These are phyloP conservation scores for Theileria orientalis DNA, from an alignment of 169 alveolate genomes.

Conservation along the genomic window DNA sequence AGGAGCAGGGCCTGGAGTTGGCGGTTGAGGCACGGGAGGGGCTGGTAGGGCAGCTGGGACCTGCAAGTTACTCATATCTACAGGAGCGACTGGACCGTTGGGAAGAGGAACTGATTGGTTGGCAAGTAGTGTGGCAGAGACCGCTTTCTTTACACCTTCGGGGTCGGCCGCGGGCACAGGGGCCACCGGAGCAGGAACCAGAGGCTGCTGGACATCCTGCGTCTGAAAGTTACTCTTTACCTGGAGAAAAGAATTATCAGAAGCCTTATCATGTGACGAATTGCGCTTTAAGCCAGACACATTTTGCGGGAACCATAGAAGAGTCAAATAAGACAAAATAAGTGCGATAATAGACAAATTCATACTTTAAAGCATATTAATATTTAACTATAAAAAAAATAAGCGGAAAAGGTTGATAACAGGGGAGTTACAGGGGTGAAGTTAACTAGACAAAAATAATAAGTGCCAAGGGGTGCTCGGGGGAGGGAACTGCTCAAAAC, in stretches of 20 bases:
- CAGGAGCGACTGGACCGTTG: conserved; percentile 6
- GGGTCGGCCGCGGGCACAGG: background rate
- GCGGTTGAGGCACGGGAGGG: background rate
- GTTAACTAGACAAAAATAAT: background rate
- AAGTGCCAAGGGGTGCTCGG: conserved; percentile 6
- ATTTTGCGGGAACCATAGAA: background rate
- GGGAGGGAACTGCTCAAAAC: background rate
- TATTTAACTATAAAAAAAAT: background rate
- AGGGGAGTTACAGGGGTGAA: background rate
- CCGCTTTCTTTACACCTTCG: conserved; percentile 7
- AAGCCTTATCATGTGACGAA: background rate
- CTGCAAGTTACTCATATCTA: background rate
- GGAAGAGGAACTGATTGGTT: background rate
- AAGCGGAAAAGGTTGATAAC: background rate
- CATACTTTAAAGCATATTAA: conserved; percentile 1
- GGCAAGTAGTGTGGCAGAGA: background rate
- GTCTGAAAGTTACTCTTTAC: background rate
- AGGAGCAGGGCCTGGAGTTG: background rate
- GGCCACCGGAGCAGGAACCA: background rate
- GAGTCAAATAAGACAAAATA: background rate
- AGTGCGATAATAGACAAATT: background rate
- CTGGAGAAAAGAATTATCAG: conserved; percentile 3
- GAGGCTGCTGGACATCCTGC: background rate
- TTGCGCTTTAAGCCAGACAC: conserved; percentile 6
- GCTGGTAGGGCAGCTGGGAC: no score